Evolutionary conservation across 75 land plant genomes (phyloP).

Genomic region (Larix kaempferi): DNA sequence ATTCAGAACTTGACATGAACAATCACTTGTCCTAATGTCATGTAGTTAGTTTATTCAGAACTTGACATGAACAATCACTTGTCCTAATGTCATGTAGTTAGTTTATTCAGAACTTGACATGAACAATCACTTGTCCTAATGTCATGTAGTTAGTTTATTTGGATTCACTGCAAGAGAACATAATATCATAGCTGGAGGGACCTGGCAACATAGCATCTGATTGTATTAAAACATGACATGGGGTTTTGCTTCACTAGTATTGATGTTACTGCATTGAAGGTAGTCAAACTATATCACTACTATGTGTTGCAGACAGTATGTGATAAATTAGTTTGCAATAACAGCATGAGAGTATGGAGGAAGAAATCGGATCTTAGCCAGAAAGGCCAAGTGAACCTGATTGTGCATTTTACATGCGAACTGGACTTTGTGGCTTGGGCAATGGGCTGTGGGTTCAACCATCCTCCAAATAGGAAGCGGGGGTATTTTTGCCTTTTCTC

Average conservation of each 20-base stretch:
- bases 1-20: too few relatives aligned
- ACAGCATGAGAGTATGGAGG: slow-evolving; percentile 12
- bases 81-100: too few relatives aligned
- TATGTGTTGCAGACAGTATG: slow-evolving; percentile 46
- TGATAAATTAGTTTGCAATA: slow-evolving; percentile 52
- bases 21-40: too few relatives aligned
- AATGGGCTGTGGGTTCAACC: slow-evolving; percentile 62
- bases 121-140: too few relatives aligned
- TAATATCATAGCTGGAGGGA: background rate
- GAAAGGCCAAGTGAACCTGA: slow-evolving; percentile 65
- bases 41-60: too few relatives aligned
- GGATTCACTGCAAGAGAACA: background rate
- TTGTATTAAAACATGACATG: too few relatives aligned
- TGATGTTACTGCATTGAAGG: background rate
- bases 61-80: too few relatives aligned
- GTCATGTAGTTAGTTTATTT: too few relatives aligned
- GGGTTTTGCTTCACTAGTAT: background rate
- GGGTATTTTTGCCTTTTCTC: background rate
- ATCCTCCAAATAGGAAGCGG: slow-evolving; percentile 55
- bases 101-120: too few relatives aligned
- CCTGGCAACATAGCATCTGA: too few relatives aligned
- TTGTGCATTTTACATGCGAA: slow-evolving; percentile 67
- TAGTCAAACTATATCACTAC: background rate
- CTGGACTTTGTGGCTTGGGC: slow-evolving; percentile 71
- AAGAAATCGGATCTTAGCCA: slow-evolving; percentile 44